A percentile compares a stretch with the other conserved stretches of the same genome.
phyloP scores from a whole-genome alignment of 805 yeast species.

The Myxozyma lipomycoides region DNA sequence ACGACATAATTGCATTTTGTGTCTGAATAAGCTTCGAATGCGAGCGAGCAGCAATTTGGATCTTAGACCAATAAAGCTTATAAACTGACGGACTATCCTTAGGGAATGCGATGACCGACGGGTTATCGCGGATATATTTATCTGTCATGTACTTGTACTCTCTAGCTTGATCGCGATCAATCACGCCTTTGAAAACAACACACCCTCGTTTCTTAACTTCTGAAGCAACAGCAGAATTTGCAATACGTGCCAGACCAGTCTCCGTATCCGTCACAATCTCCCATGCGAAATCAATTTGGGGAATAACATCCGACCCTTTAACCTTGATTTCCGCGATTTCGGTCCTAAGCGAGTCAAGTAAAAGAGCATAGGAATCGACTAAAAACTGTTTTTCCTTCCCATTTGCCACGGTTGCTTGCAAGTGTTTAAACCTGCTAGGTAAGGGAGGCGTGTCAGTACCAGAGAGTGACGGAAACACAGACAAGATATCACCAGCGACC shows the following conservation, averaged over 20 bases:
- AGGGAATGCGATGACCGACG: slow-evolving; percentile 33
- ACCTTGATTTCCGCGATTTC: slow-evolving; percentile 5
- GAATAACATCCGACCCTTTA: slow-evolving; percentile 6
- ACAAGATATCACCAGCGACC: slow-evolving; percentile 13
- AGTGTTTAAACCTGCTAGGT: slow-evolving; percentile 8
- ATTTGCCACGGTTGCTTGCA: slow-evolving; percentile 3
- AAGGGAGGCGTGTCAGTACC: slow-evolving; percentile 6
- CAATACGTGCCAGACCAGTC: background rate
- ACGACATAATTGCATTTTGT: slow-evolving; percentile 33
- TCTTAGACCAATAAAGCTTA: slow-evolving; percentile 42
- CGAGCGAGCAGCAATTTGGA: slow-evolving; percentile 42
- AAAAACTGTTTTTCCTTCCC: slow-evolving; percentile 7
- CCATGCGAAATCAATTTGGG: slow-evolving; percentile 5
- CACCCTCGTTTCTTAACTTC: slow-evolving; percentile 33
- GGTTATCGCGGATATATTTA: slow-evolving; percentile 35
- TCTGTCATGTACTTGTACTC: slow-evolving; percentile 31
- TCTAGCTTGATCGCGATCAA: slow-evolving; percentile 33
- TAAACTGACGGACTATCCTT: slow-evolving; percentile 31
- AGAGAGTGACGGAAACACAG: slow-evolving; percentile 16
- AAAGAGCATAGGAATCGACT: slow-evolving; percentile 10
- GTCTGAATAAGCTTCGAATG: slow-evolving; percentile 39
- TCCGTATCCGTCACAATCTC: slow-evolving; percentile 5
- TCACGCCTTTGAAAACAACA: slow-evolving; percentile 37
- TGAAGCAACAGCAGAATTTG: background rate
- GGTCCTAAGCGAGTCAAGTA: slow-evolving; percentile 2